Evolutionary conservation across 768 basidiomycete genomes (phyloP).

Genomic region (Pulveroboletus sp.): DNA sequence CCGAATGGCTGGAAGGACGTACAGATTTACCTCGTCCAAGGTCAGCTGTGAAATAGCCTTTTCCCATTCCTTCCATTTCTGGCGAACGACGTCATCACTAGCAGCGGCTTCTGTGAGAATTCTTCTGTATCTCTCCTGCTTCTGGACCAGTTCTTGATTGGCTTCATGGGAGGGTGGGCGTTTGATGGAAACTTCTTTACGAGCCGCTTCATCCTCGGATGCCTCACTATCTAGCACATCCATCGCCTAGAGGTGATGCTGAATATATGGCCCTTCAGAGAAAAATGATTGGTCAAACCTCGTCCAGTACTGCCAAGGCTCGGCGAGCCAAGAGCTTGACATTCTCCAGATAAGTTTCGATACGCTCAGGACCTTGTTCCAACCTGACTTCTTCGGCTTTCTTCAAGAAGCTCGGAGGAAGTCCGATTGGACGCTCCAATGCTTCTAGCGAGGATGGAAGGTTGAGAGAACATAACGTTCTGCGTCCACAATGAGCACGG

Average conservation of each 20-base stretch:
- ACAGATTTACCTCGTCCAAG: slow-evolving; percentile 52
- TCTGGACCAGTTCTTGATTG: slow-evolving; percentile 68
- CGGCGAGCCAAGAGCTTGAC: slow-evolving; percentile 63
- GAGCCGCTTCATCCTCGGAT: slow-evolving; percentile 74
- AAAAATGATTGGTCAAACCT: slow-evolving; percentile 46
- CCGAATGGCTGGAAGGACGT: not conserved
- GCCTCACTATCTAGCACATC: slow-evolving; percentile 91
- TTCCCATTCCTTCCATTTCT: slow-evolving; percentile 92
- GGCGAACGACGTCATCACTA: slow-evolving; percentile 73
- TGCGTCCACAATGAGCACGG: slow-evolving; percentile 28
- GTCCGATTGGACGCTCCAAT: slow-evolving; percentile 78
- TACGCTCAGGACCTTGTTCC: slow-evolving; percentile 70
- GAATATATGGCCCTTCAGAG: not conserved
- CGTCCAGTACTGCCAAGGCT: slow-evolving; percentile 63
- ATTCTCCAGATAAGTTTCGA: slow-evolving; percentile 71
- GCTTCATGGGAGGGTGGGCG: slow-evolving; percentile 76
- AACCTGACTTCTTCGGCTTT: slow-evolving; percentile 83
- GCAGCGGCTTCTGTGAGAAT: slow-evolving; percentile 69
- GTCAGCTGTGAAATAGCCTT: slow-evolving; percentile 66
- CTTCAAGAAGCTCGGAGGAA: slow-evolving; percentile 83
- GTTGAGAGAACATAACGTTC: slow-evolving; percentile 66
- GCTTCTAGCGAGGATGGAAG: slow-evolving; percentile 87
- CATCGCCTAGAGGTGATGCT: slow-evolving; percentile 55
- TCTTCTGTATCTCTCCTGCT: slow-evolving; percentile 67
- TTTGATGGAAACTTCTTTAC: slow-evolving; percentile 45